Evolutionary conservation across 1,139 yeast species (phyloP), one percentile per base, ranked within the genome.

Genomic region (Yamadazyma triangularis): DNA sequence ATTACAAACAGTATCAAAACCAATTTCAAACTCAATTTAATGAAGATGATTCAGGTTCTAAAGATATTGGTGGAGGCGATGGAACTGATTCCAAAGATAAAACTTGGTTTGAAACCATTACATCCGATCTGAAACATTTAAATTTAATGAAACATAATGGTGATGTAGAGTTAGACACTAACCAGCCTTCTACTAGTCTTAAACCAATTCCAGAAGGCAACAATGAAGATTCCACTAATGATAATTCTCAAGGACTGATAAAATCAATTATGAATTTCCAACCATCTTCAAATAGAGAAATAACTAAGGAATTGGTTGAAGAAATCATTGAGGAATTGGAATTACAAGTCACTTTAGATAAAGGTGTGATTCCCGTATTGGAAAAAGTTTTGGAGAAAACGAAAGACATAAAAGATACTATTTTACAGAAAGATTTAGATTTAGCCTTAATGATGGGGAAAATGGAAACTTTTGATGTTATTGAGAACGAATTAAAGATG

Each of bases 21-120:
- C 11, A 21, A 5, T 25, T 25, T n/a, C 27, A 25, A n/a, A 14
- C 19, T 23, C 15, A 19, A 7, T 26, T 26, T 26, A 22, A 26
- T 15, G 8, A 11, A 11, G 28, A n/a, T 6, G 9, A 9, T 9
- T 18, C 20, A 9, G 9, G 20, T 9, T 18, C 20, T 18, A 7
- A 7, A 18, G 20, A 18, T 18, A 9, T 7, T 18, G 20, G 9
- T 7, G 20, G 20, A 18, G 9, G 20, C 20, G 20, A 9, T 7
- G 20, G 20, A 18, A 18, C 20, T 7, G 20, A 18, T 7, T 6
- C 20, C 9, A 9, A 18, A 18, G 20, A 18, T 9, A 6, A 6
- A 7, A 18, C 9, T 18, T 18, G 20, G 20, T 18, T 18, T 18
- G 20, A 22, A 8, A 16, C 15, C 5, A 18, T 14, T 9, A 24